Evolutionary conservation across 2,329 filamentous ascomycete genomes (phyloP).

Genomic region (Phialocephala sp.): DNA sequence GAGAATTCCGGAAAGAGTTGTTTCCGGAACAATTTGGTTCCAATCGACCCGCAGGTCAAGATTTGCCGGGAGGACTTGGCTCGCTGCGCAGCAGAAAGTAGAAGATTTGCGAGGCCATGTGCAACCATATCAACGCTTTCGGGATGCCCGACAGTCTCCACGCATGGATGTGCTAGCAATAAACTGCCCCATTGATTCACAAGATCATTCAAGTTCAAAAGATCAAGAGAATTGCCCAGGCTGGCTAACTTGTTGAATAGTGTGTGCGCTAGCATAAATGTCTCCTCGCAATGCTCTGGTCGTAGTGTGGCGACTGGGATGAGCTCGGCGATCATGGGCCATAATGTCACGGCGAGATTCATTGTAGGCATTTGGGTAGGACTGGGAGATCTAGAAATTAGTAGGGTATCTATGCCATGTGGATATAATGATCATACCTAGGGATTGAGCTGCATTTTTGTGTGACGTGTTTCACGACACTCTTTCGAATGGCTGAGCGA

Average conservation of each 20-base stretch:
- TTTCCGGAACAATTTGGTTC: slow-evolving; percentile 61
- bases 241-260: slow-evolving; percentile 50
- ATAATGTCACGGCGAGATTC: slow-evolving; percentile 54
- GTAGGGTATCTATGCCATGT: not conserved
- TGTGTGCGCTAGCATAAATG: slow-evolving; percentile 47
- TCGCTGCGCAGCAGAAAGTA: slow-evolving; percentile 42
- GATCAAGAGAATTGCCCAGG: slow-evolving; percentile 35
- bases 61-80: slow-evolving; percentile 37
- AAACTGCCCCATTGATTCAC: slow-evolving; percentile 41
- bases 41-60: slow-evolving; percentile 45
- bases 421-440: slow-evolving; percentile 29
- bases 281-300: slow-evolving; percentile 41
- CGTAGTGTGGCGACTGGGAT: slow-evolving; percentile 34
- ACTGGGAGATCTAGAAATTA: slow-evolving; percentile 26
- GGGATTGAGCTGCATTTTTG: slow-evolving; percentile 41
- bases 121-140: slow-evolving; percentile 43
- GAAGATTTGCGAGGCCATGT: slow-evolving; percentile 46
- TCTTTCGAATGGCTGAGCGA: slow-evolving; percentile 42
- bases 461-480: slow-evolving; percentile 39
- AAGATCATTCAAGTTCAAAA: slow-evolving; percentile 36
- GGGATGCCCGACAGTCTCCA: slow-evolving; percentile 45
- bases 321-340: slow-evolving; percentile 46
- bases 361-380: slow-evolving; percentile 42
- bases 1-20: slow-evolving; percentile 66
- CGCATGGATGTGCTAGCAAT: slow-evolving; percentile 49